Evolutionary conservation across 768 basidiomycete genomes (phyloP).

Genomic region (Trametes maxima): DNA sequence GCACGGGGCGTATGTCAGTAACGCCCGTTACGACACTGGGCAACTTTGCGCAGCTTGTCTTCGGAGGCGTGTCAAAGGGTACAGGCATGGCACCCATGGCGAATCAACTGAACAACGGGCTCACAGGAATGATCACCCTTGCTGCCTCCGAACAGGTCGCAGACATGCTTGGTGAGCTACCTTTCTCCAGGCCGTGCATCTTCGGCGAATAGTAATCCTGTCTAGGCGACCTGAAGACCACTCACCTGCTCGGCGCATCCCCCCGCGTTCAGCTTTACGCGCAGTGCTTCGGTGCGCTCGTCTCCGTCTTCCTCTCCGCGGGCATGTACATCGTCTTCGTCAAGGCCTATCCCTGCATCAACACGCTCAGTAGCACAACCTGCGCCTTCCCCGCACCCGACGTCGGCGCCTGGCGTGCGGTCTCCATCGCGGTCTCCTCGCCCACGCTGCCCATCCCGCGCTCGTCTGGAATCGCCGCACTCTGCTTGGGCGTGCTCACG

Average conservation of each 20-base stretch:
- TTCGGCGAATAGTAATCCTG: background rate
- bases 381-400: slow-evolving; percentile 30
- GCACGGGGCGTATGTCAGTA: slow-evolving; percentile 27
- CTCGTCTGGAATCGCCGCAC: slow-evolving; percentile 24
- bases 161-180: slow-evolving; percentile 3
- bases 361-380: slow-evolving; percentile 21
- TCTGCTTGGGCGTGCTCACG: slow-evolving; percentile 19
- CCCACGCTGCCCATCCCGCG: slow-evolving; percentile 25
- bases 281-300: slow-evolving; percentile 29
- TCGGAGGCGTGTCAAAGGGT: slow-evolving; percentile 28
- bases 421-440: slow-evolving; percentile 24
- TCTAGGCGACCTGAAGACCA: slow-evolving; percentile 28
- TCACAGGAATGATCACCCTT: slow-evolving; percentile 28
- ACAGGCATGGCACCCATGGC: slow-evolving; percentile 7
- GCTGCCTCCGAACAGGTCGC: slow-evolving; percentile 28
- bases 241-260: slow-evolving; percentile 28
- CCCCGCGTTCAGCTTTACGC: slow-evolving; percentile 32
- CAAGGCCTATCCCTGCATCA: slow-evolving; percentile 29
- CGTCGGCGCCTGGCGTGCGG: slow-evolving; percentile 27
- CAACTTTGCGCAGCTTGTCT: slow-evolving; percentile 28
- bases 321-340: slow-evolving; percentile 29
- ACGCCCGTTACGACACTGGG: slow-evolving; percentile 27
- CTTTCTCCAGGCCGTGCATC: background rate
- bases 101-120: slow-evolving; percentile 27
- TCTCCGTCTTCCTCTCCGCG: slow-evolving; percentile 30